These are phyloP conservation scores for Neovahlkampfia damariscottae DNA, from an alignment of 78 protist species.

Conservation along the genomic window DNA sequence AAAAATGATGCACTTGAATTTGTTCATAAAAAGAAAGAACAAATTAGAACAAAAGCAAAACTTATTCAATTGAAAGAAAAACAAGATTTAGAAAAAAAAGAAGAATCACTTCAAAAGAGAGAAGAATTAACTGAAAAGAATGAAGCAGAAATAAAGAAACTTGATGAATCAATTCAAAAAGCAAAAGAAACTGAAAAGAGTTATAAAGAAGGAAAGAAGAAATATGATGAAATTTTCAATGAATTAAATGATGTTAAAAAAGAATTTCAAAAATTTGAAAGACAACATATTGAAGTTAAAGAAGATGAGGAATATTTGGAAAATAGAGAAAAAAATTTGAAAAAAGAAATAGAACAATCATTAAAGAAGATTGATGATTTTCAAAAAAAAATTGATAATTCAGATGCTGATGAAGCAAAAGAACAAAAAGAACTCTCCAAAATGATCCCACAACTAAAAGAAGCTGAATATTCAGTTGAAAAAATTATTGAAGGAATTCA, in stretches of 20 bases:
- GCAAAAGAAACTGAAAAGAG: background rate
- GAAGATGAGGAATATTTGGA: background rate
- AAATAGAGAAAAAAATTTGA: background rate
- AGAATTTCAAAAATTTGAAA: background rate
- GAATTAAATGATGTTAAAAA: no score
- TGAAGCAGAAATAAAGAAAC: background rate
- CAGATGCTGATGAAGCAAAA: conserved; percentile 31
- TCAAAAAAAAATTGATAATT: conserved; percentile 50
- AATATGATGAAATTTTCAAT: no score
- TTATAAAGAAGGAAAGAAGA: background rate
- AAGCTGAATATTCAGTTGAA: conserved; percentile 35
- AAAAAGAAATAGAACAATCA: background rate
- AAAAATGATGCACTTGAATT: conserved; percentile 82
- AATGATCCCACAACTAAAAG: conserved; percentile 41
- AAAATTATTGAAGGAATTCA: conserved; percentile 48
- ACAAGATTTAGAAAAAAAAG: background rate
- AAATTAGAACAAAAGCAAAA: background rate
- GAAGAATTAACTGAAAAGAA: background rate
- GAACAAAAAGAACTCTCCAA: conserved; percentile 50
- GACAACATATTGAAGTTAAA: background rate
- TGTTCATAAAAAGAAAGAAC: conserved; percentile 13
- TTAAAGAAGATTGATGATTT: background rate
- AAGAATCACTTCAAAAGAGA: background rate
- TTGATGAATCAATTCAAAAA: background rate
- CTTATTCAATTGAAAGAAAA: background rate